Evolutionary conservation across 139 green algal genomes (phyloP).

Genomic region (Coelastrella sp.): DNA sequence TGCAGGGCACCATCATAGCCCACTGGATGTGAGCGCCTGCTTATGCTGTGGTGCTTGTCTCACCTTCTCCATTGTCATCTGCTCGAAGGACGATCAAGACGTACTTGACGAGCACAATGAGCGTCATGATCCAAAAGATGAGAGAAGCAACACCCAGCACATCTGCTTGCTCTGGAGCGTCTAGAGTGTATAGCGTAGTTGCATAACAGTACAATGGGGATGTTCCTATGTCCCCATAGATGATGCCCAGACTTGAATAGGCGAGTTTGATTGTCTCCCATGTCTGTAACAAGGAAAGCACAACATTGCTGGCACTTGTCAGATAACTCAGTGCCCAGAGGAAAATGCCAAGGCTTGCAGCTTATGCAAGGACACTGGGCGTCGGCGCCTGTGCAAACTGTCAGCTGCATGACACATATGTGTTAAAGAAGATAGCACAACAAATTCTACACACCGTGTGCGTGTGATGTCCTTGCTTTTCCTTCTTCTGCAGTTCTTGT

Average conservation of each 20-base stretch:
- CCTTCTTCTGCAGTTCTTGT: not conserved
- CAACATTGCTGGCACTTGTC: not conserved
- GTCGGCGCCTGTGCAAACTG: not conserved
- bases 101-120: slow-evolving; percentile 72
- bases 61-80: slow-evolving; percentile 81
- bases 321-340: not conserved
- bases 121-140: slow-evolving; percentile 81
- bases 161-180: not conserved
- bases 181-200: slow-evolving; percentile 51
- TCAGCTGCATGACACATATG: not conserved
- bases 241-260: slow-evolving; percentile 8
- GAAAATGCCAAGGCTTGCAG: not conserved
- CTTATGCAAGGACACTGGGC: not conserved
- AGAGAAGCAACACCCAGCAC: slow-evolving; percentile 67
- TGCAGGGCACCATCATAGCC: not conserved
- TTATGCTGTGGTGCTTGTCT: not conserved
- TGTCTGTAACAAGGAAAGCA: not conserved
- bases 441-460: not conserved
- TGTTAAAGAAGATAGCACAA: not conserved
- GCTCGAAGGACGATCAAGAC: slow-evolving; percentile 71
- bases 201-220: slow-evolving; percentile 72
- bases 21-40: not conserved
- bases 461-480: not conserved
- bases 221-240: slow-evolving; percentile 74
- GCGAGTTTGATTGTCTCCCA: not conserved